These are phyloP conservation scores for Hymenochaete sp. DNA, from an alignment of 1,284 basidiomycete genomes.

Conservation along the genomic window DNA sequence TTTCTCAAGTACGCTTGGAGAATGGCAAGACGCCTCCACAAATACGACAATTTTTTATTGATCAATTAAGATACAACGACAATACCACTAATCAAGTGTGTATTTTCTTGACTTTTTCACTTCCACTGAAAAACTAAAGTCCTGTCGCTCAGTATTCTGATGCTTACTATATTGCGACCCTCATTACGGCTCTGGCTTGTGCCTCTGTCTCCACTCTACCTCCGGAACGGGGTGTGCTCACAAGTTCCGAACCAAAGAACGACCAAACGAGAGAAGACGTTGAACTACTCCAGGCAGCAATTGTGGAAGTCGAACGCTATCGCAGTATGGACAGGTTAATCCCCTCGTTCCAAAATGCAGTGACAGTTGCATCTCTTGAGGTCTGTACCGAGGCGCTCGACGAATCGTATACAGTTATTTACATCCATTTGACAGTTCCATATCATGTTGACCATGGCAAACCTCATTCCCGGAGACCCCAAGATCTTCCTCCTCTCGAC, in stretches of 20 bases:
- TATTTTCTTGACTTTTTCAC: constrained; percentile 17
- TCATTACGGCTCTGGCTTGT: constrained; percentile 78
- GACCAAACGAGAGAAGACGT: constrained; percentile 59
- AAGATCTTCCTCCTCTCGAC: constrained; percentile 84
- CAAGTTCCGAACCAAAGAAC: constrained; percentile 54
- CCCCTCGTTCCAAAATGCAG: constrained; percentile 89
- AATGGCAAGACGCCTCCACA: constrained; percentile 81
- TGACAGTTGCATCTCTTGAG: constrained; percentile 85
- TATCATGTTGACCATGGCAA: constrained; percentile 70
- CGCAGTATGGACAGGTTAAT: constrained; percentile 93
- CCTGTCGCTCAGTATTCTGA: constrained; percentile 67
- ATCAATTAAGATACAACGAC: constrained; percentile 89
- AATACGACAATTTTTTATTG: constrained; percentile 86
- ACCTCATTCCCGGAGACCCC: constrained; percentile 76
- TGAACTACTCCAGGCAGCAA: constrained; percentile 60
- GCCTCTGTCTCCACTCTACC: constrained; percentile 65
- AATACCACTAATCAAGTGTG: constrained; percentile 85
- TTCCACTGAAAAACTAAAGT: background rate
- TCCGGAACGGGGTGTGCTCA: constrained; percentile 69
- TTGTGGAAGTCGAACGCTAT: constrained; percentile 82
- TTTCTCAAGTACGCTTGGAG: constrained; percentile 79
- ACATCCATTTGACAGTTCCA: constrained; percentile 65
- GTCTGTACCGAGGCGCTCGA: constrained; percentile 30
- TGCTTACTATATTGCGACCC: constrained; percentile 82
- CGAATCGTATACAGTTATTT: constrained; percentile 9